These are phyloP conservation scores for Metarhizium rileyi DNA, from an alignment of 2,329 filamentous ascomycete genomes.

Conservation along the genomic window DNA sequence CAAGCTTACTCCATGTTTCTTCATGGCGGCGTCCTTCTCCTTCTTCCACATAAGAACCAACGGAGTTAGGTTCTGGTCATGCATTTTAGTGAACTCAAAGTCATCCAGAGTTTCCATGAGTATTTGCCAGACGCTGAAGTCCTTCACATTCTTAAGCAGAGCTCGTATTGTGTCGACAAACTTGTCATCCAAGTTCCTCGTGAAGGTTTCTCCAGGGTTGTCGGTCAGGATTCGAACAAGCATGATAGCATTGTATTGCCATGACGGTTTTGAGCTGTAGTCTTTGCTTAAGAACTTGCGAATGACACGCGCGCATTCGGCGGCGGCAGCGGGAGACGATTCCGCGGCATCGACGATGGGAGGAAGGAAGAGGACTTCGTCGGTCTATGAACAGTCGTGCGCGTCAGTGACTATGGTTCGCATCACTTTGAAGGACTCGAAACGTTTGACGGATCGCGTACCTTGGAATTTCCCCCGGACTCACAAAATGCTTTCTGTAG, in stretches of 20 bases:
- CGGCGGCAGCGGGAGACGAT: constrained; percentile 77
- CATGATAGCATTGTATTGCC: constrained; percentile 96
- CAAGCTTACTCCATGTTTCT: constrained; percentile 37
- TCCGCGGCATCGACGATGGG: constrained; percentile 92
- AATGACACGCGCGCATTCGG: constrained; percentile 70
- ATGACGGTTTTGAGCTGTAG: constrained; percentile 52
- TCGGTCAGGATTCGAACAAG: constrained; percentile 83
- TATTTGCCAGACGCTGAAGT: constrained; percentile 73
- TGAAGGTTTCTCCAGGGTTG: constrained; percentile 85
- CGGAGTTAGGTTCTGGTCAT: constrained; percentile 63
- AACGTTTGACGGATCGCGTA: constrained; percentile 22
- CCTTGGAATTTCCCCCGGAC: constrained; percentile 50
- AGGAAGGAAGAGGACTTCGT: constrained; percentile 87
- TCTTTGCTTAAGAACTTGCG: constrained; percentile 74
- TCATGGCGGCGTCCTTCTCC: constrained; percentile 61
- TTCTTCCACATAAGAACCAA: constrained; percentile 82
- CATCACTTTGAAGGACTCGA: not conserved
- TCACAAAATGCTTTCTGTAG: constrained; percentile 71
- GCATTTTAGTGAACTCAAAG: constrained; percentile 60
- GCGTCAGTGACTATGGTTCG: not conserved
- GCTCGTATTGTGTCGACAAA: constrained; percentile 71
- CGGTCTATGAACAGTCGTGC: constrained; percentile 41
- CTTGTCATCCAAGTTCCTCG: constrained; percentile 77
- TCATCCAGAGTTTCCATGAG: constrained; percentile 77
- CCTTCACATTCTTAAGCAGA: constrained; percentile 59